phyloP scores from a whole-genome alignment of 163 green algal genomes.

The Chlamydomonas reinhardtii region DNA sequence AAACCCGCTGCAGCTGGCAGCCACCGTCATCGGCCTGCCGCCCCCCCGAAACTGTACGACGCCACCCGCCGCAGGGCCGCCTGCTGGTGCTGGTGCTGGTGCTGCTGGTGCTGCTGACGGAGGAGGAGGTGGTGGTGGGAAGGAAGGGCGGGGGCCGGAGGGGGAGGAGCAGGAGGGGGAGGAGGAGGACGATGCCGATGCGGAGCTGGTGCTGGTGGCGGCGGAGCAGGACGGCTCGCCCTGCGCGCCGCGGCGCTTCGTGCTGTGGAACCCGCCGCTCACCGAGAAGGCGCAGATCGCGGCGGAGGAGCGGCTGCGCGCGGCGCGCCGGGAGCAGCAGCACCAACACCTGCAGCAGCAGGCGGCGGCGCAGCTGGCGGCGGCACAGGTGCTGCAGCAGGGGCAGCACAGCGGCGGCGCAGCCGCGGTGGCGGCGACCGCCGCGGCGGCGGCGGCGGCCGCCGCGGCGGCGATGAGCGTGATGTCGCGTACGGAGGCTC shows the following conservation, averaged over 20 bases:
- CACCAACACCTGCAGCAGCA: background rate
- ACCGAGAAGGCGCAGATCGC: constrained; percentile 30
- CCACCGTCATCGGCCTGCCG: constrained; percentile 73
- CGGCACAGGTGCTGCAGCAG: background rate
- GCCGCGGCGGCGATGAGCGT: background rate
- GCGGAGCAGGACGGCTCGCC: constrained; percentile 86
- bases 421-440: no score
- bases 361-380: background rate
- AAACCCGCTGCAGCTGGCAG: constrained; percentile 83
- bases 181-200: background rate
- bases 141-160: background rate
- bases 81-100: no score
- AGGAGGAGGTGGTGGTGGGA: background rate
- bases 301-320: background rate
- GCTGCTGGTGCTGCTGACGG: no score
- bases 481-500: constrained; percentile 24
- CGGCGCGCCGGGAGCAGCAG: background rate
- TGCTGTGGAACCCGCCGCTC: constrained; percentile 96
- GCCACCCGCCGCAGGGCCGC: no score
- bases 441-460: background rate
- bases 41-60: no score
- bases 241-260: constrained; percentile 85
- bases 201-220: constrained; percentile 35
- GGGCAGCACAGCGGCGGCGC: background rate
- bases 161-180: background rate